Conservation (phyloP, 768 basidiomycete species). For the Phlebiopsis flavidoalba region DNA sequence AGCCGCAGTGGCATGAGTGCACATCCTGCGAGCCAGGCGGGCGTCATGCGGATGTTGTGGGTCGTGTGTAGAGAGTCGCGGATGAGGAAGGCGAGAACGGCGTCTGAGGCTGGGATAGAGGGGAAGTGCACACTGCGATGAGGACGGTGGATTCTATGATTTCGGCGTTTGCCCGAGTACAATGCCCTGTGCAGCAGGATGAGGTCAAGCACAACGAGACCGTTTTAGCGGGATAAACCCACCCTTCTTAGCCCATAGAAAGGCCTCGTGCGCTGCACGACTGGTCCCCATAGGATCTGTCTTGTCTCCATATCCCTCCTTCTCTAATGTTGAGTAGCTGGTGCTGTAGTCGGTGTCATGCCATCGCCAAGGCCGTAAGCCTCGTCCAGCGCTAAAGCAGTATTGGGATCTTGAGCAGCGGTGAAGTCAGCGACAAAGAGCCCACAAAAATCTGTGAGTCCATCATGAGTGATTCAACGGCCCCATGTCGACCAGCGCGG, state of each 20-base stretch:
- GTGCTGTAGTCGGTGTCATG: neutral
- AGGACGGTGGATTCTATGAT: neutral
- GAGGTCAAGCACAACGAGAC: neutral
- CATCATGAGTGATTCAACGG: neutral
- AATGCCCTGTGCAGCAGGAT: neutral
- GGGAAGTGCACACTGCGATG: neutral
- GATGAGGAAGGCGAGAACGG: neutral
- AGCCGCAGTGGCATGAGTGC: neutral
- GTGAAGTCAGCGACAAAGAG: neutral
- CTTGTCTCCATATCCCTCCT: neutral
- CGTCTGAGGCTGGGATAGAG: neutral
- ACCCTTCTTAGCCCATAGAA: slow-evolving; percentile 1
- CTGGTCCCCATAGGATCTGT: neutral
- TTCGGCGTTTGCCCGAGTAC: neutral
- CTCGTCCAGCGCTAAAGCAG: neutral
- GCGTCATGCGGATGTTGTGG: neutral
- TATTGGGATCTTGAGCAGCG: neutral
- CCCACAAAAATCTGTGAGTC: neutral
- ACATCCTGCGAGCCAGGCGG: neutral
- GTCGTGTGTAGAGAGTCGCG: neutral
- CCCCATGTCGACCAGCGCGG: too few relatives aligned
- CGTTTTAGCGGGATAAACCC: neutral
- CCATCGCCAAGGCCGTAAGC: neutral
- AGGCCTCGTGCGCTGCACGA: neutral
- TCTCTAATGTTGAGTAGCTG: neutral